phyloP scores from a whole-genome alignment of 305 asterid genomes.

The Fraxinus albicans region DNA sequence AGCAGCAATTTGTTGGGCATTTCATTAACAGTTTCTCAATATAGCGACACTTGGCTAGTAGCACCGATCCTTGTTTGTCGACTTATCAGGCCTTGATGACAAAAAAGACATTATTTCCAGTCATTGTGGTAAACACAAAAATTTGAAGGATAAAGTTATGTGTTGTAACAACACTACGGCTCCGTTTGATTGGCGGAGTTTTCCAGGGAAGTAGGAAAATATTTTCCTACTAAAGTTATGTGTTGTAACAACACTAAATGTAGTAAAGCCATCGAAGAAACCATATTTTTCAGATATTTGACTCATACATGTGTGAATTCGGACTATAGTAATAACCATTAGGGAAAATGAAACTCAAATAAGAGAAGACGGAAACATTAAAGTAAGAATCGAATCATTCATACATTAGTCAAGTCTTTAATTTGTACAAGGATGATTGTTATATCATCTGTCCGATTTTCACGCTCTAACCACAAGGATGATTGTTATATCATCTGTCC shows the following conservation, averaged over 20 bases:
- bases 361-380: constrained; percentile 21
- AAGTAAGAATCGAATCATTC: constrained; percentile 29
- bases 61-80: neutral
- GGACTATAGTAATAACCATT: neutral
- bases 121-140: neutral
- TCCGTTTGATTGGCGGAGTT: too few species aligned
- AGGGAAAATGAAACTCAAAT: constrained; percentile 23
- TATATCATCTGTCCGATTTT: constrained; percentile 93
- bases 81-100: neutral
- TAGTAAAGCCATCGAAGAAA: too few species aligned
- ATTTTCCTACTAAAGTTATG: too few species aligned
- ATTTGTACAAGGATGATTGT: constrained; percentile 85
- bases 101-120: neutral
- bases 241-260: neutral
- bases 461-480: constrained; percentile 91
- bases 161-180: neutral
- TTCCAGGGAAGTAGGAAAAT: too few species aligned
- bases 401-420: constrained; percentile 51
- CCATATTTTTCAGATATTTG: too few species aligned
- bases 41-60: neutral
- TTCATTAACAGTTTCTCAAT: too few species aligned
- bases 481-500: constrained; percentile 94
- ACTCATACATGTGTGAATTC: too few species aligned
- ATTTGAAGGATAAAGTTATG: neutral
- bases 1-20: neutral